Evolutionary conservation across 257 asterid species (phyloP).

Genomic region (Handroanthus guayacan): DNA sequence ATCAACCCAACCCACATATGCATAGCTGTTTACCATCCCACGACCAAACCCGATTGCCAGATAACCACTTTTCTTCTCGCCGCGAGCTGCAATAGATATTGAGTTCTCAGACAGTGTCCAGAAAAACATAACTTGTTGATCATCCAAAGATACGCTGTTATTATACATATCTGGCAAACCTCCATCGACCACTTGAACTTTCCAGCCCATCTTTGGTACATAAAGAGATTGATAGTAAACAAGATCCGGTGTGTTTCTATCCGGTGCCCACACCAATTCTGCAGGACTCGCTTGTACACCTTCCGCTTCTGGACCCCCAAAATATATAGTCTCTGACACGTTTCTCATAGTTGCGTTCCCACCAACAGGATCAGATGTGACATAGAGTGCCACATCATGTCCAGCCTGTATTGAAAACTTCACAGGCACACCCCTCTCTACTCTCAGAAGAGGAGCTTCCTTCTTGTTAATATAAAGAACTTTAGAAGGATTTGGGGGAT

Average conservation of each 20-base stretch:
- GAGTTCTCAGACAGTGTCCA: conserved; percentile 88
- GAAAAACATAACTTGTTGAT: conserved; percentile 94
- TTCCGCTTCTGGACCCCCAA: conserved; percentile 94
- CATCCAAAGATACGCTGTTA: conserved; percentile 90
- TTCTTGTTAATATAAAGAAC: conserved; percentile 93
- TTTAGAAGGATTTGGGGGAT: conserved; percentile 93
- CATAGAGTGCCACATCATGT: conserved; percentile 94
- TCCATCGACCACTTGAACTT: conserved; percentile 96
- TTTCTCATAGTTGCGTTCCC: conserved; percentile 95
- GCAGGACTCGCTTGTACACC: conserved; percentile 92
- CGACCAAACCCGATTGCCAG: conserved; percentile 95
- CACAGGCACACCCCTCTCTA: conserved; percentile 94
- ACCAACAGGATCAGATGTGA: conserved; percentile 95
- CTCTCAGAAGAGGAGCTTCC: conserved; percentile 91
- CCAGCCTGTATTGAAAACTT: conserved; percentile 97
- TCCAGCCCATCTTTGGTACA: conserved; percentile 96
- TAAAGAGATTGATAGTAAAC: conserved; percentile 92
- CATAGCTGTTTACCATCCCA: conserved; percentile 84
- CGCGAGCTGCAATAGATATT: conserved; percentile 91
- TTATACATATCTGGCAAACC: conserved; percentile 96
- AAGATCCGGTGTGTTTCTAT: conserved; percentile 91
- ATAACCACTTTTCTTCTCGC: conserved; percentile 97
- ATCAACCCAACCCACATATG: conserved; percentile 95
- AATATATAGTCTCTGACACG: conserved; percentile 80
- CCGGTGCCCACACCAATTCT: conserved; percentile 88